Evolutionary conservation across 495 filamentous ascomycete species (phyloP).

Genomic region (Penicillium paxilli): DNA sequence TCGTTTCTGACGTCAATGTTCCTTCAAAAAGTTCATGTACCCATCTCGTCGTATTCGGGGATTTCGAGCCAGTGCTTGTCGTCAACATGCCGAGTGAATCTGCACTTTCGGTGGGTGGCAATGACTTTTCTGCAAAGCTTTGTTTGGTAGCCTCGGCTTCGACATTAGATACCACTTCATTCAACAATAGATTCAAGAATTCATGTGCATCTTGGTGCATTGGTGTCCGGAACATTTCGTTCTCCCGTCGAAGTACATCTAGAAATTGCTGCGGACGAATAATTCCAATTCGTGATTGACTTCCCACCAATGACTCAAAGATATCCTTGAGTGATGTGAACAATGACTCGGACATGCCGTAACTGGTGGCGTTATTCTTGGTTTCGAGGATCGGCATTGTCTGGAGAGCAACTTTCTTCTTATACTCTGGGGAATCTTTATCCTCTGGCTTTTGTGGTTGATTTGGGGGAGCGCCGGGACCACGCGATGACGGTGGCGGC

Average conservation of each 20-base stretch:
- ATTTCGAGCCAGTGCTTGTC: constrained; percentile 45
- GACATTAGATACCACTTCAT: constrained; percentile 92
- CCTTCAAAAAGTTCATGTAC: constrained; percentile 98
- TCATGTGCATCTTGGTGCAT: constrained; percentile 99
- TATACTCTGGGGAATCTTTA: constrained; percentile 87
- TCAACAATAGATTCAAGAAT: constrained; percentile 92
- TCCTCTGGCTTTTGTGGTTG: constrained; percentile 73
- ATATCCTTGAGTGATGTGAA: constrained; percentile 96
- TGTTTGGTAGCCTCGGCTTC: constrained; percentile 73
- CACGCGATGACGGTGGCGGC: constrained; percentile 38
- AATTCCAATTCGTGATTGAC: constrained; percentile 80
- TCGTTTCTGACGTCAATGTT: constrained; percentile 90
- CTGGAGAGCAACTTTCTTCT: constrained; percentile 91
- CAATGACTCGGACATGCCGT: constrained; percentile 91
- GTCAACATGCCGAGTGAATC: constrained; percentile 43
- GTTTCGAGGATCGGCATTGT: constrained; percentile 82
- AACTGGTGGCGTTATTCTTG: constrained; percentile 73
- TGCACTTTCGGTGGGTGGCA: constrained; percentile 36
- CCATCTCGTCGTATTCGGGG: constrained; percentile 70
- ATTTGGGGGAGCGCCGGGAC: constrained; percentile 49
- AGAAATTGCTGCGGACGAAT: constrained; percentile 92
- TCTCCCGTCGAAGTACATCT: constrained; percentile 88
- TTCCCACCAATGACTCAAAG: constrained; percentile 86
- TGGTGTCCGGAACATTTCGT: constrained; percentile 94
- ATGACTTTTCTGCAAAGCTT: constrained; percentile 34